phyloP scores from a whole-genome alignment of 208 protist species.

The Vickermania spadyakhi region DNA sequence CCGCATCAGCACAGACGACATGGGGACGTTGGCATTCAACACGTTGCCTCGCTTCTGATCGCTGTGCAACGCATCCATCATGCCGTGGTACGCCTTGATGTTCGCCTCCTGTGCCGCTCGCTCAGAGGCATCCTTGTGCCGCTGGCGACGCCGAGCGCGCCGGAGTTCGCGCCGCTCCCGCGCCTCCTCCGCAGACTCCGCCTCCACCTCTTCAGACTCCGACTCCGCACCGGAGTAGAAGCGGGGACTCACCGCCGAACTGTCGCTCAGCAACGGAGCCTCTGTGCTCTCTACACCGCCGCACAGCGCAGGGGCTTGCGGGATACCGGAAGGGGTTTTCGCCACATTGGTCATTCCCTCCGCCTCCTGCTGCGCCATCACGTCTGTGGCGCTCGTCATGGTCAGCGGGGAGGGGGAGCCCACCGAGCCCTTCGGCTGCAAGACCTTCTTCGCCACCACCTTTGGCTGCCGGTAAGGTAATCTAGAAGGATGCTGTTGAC shows the following conservation, averaged over 20 bases:
- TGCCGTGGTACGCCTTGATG: conserved; percentile 6
- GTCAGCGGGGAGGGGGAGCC: neutral
- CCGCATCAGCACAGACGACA: conserved; percentile 26
- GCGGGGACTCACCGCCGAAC: neutral
- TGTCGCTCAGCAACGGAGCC: neutral
- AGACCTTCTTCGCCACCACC: neutral
- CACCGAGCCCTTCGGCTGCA: neutral
- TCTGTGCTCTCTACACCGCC: neutral
- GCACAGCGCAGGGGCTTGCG: neutral
- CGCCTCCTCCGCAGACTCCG: neutral
- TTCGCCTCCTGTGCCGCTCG: conserved; percentile 13
- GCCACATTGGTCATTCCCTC: too few species aligned
- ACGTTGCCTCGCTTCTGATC: conserved; percentile 3
- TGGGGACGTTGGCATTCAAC: conserved; percentile 21
- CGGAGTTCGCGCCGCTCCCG: neutral
- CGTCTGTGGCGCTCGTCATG: too few species aligned
- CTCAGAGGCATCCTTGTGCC: neutral
- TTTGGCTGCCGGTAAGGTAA: neutral
- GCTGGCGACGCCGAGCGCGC: neutral
- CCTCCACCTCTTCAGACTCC: neutral
- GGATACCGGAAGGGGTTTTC: too few species aligned
- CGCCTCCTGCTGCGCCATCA: too few species aligned
- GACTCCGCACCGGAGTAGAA: neutral
- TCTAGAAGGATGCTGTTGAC: too few species aligned
- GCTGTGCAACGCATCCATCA: conserved; percentile 7